phyloP scores from a whole-genome alignment of 2,329 filamentous ascomycete genomes.

The Fusarium zealandicum region DNA sequence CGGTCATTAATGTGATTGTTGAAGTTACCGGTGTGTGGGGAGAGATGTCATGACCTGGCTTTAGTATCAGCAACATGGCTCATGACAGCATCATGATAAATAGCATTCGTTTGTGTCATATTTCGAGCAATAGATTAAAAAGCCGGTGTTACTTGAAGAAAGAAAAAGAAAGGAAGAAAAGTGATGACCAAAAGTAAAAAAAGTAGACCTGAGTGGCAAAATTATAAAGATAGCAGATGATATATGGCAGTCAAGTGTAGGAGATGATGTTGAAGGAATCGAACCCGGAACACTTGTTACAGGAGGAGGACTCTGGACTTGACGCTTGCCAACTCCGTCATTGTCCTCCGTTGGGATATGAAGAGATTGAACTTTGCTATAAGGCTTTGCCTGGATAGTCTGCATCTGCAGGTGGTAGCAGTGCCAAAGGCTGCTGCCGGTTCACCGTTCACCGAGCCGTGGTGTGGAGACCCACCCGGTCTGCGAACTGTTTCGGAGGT shows the following conservation, averaged over 20 bases:
- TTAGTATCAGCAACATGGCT: neutral
- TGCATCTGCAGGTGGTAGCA: neutral
- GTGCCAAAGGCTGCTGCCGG: neutral
- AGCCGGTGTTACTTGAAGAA: neutral
- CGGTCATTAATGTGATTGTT: constrained; percentile 79
- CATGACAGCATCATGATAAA: constrained; percentile 9
- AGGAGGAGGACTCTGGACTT: neutral
- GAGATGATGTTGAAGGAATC: neutral
- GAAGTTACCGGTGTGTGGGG: constrained; percentile 70
- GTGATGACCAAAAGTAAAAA: neutral
- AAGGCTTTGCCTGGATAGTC: neutral
- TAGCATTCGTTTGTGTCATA: neutral
- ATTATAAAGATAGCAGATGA: constrained; percentile 3
- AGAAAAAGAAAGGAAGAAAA: neutral
- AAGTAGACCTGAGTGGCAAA: neutral
- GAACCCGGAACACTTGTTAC: constrained; percentile 1
- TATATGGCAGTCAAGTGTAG: neutral
- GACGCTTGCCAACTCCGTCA: neutral
- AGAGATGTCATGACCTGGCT: constrained; percentile 31
- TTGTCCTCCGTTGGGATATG: neutral
- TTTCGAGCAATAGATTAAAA: constrained; percentile 4
- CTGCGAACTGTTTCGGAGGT: constrained; percentile 23
- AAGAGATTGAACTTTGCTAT: neutral
- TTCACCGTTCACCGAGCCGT: constrained; percentile 10
- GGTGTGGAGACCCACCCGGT: neutral